These are phyloP conservation scores for Pichia membranifaciens DNA, from an alignment of 805 yeast species.

Conservation along the genomic window DNA sequence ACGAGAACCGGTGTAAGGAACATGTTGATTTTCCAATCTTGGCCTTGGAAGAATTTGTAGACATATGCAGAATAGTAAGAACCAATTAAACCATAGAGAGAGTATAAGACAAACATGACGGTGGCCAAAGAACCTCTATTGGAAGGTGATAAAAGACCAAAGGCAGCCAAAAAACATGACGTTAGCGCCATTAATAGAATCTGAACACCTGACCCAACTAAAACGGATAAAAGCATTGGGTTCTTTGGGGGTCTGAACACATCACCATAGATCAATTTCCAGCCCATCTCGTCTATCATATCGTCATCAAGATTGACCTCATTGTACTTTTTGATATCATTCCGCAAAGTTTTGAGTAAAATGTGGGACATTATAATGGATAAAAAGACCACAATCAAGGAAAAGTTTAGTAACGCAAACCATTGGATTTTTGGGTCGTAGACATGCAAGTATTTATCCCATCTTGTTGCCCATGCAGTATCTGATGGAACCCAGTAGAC, in stretches of 20 bases:
- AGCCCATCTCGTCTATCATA: constrained; percentile 88
- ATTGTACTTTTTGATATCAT: constrained; percentile 83
- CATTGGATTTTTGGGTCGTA: constrained; percentile 93
- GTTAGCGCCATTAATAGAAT: constrained; percentile 67
- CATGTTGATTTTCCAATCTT: constrained; percentile 83
- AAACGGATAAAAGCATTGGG: constrained; percentile 65
- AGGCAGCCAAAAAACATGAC: constrained; percentile 74
- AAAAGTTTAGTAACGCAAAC: constrained; percentile 86
- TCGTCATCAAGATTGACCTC: constrained; percentile 84
- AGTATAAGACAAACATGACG: constrained; percentile 78
- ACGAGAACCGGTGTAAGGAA: constrained; percentile 75
- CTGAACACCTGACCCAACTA: constrained; percentile 87
- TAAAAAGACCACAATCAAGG: constrained; percentile 71
- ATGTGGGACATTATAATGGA: constrained; percentile 76
- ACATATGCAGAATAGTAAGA: constrained; percentile 82
- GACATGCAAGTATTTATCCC: constrained; percentile 94
- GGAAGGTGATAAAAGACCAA: constrained; percentile 89
- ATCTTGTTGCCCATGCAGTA: constrained; percentile 94
- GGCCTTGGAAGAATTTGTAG: constrained; percentile 88
- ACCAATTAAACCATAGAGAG: constrained; percentile 74
- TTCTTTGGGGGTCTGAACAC: constrained; percentile 79
- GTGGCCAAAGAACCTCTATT: constrained; percentile 92
- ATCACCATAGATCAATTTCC: constrained; percentile 96
- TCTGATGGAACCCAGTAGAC: constrained; percentile 64
- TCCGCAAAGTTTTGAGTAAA: constrained; percentile 69